phyloP scores from a whole-genome alignment of 768 basidiomycete species.

The Pisolithus orientalis region DNA sequence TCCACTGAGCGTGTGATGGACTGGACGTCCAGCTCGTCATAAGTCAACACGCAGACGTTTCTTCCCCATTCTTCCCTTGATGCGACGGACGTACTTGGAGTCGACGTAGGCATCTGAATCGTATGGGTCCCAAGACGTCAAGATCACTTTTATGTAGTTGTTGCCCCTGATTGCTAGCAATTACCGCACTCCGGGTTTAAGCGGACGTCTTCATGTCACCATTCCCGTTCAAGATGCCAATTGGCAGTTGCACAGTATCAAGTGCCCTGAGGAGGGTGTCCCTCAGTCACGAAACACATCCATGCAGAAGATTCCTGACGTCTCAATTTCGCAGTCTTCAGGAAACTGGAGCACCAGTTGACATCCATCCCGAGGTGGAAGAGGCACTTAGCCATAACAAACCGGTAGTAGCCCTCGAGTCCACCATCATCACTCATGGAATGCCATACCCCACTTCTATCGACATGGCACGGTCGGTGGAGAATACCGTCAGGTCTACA shows the following conservation, averaged over 20 bases:
- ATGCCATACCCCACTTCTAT: slow-evolving; percentile 79
- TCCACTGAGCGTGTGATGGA: slow-evolving; percentile 57
- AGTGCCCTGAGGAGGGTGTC: not conserved
- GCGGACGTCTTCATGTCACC: not conserved
- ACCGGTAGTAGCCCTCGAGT: slow-evolving; percentile 88
- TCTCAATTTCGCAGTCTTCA: not conserved
- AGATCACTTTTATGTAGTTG: not conserved
- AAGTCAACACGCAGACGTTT: slow-evolving; percentile 47
- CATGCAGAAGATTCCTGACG: slow-evolving; percentile 5
- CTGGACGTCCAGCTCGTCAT: slow-evolving; percentile 49
- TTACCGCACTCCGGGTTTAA: not conserved
- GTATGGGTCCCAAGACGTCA: not conserved
- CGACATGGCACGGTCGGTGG: slow-evolving; percentile 64
- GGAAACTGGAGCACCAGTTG: slow-evolving; percentile 35
- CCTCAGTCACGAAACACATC: not conserved
- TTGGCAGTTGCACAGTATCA: not conserved
- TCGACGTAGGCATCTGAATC: slow-evolving; percentile 13
- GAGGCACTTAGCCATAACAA: slow-evolving; percentile 60
- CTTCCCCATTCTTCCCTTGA: slow-evolving; percentile 20
- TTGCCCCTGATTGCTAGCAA: not conserved
- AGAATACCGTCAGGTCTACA: slow-evolving; percentile 63
- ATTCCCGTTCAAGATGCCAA: not conserved
- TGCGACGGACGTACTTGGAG: slow-evolving; percentile 19
- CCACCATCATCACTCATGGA: slow-evolving; percentile 89
- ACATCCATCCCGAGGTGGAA: slow-evolving; percentile 78